Conservation (phyloP, 805 yeast genomes). For the Hanseniaspora meyeri region DNA sequence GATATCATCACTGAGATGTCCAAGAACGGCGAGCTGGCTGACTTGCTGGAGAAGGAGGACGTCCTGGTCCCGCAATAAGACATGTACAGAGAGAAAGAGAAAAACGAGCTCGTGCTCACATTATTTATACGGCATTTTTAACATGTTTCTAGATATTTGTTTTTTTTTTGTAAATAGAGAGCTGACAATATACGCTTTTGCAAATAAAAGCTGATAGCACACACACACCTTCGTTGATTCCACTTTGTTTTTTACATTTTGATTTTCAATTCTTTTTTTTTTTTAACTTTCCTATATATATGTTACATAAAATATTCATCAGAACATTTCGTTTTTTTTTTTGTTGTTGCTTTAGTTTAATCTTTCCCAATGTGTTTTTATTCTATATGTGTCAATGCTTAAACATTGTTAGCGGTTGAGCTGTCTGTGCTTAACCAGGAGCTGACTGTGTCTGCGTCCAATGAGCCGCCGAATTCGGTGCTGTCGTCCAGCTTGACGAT, state of each 20-base stretch:
- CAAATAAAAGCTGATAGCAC: too few relatives aligned
- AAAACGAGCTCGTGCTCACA: too few relatives aligned
- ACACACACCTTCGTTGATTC: too few relatives aligned
- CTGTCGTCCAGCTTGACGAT: conserved; percentile 47
- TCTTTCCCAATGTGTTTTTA: neutral
- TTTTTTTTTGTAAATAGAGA: too few relatives aligned
- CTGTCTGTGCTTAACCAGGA: conserved; percentile 47
- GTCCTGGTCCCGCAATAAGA: conserved; percentile 71
- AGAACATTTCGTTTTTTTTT: neutral
- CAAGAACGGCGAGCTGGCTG: conserved; percentile 77
- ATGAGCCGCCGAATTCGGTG: conserved; percentile 38
- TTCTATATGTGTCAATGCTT: neutral
- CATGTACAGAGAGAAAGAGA: too few relatives aligned
- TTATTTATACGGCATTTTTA: too few relatives aligned
- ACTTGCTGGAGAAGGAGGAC: conserved; percentile 63
- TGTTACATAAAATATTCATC: neutral
- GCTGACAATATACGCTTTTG: too few relatives aligned
- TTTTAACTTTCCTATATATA: neutral
- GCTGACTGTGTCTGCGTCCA: conserved; percentile 45
- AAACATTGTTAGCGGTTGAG: conserved; percentile 31
- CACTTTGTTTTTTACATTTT: neutral
- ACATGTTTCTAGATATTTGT: too few relatives aligned
- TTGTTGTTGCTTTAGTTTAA: neutral
- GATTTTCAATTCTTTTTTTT: too few relatives aligned
- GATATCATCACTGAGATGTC: conserved; percentile 90